Base-by-base conservation (phyloP, 2,329 filamentous ascomycete species). In the Capronia americana region DNA sequence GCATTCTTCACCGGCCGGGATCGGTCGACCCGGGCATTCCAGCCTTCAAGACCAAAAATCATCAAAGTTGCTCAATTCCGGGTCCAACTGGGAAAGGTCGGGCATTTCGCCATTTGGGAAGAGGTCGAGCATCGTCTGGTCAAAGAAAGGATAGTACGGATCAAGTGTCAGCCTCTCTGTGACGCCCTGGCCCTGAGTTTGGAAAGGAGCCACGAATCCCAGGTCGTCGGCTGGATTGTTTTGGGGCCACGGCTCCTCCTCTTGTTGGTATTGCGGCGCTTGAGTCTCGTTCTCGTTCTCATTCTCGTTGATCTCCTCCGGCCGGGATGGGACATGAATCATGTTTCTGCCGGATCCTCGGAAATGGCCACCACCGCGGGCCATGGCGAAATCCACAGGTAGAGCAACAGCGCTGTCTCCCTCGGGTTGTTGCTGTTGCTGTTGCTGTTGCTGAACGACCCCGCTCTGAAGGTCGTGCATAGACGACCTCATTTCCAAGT, bases 121-220 rank as follows among this genome's bases (percentile, higher is more conserved):
- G n/a, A 66, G 59, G 24, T 66, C 64, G 10, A 66, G 51, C 64
- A 66, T 66, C 23, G 50, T 46, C 24, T n/a, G 57, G 28, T 66
- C 53, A 24, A 62, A 60, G 38, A 66, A 62, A 23, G 64, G 64
- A 26, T 41, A 41, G 54, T 38, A 64, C 24, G 26, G 23, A 48
- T 63, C 51, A 10, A 46, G 28, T 5, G 50, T 20, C 48, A 23
- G 48, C 48, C 23, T 20, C 23, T 53, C 48, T 23, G 23, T 23
- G 48, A 20, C 48, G 23, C n/a, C n/a, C 24, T 53, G 48, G 23
- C 48, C 23, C 23, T 20, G 48, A 6, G 5, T 12, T 53, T 23
- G 48, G 48, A 53, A 53, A 53, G 23, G 48, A 23, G n/a, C 12
- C 5, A 23, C 48, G 24, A 26, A 53, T 53, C 48, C n/a, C n/a